Base-by-base conservation (phyloP, 805 yeast species). In the Starmerella bacillaris region DNA sequence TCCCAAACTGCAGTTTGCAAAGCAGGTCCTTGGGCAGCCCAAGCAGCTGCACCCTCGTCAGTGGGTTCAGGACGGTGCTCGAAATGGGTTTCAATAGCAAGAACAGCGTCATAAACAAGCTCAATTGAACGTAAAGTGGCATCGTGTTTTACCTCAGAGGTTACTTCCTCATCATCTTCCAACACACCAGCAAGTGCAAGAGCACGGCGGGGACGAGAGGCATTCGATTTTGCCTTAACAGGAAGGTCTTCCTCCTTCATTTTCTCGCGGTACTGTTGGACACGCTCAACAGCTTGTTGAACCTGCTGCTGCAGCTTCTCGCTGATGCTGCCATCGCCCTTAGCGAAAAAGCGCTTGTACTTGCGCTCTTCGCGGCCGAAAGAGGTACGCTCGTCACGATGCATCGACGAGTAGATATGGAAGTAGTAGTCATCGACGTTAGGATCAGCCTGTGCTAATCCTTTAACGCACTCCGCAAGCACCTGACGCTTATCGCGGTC, bases 401-500 rank as follows among this genome's bases (percentile, higher is more conserved):
- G 74, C 43, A 78, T 63, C 44, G 77, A 71, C 49, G 84, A 78
- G 59, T 72, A 79, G 28, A 89, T 94, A 57, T 89, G 96, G 51
- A 76, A 80, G 54, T 89, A 89, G 52, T 86, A 89, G 61, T 89
- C 98, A 57, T 89, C 98, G 51, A 79, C 82, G 57, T 78, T 80
- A 11, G 98, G 98, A 57, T 89, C 96, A 37, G 84, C 95, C 8
- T 94, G 78, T 33, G 89, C 94, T 57, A 89, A 78, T 55, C 84
- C 94, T 33, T 94, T 82, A 43, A 89, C 67, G 58, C 89, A 98
- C 52, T 84, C 75, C 54, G 95, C 70, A 30, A 94, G 82, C 33
- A 89, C 86, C 52, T 79, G 83, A 58, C 86, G 94, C 60, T 84
- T 84, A 56, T 89, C 98, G 60, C 86, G 78, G 38, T 94, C 93